Conservation (phyloP, 495 filamentous ascomycete genomes). For the Tetracladium marchalianum region DNA sequence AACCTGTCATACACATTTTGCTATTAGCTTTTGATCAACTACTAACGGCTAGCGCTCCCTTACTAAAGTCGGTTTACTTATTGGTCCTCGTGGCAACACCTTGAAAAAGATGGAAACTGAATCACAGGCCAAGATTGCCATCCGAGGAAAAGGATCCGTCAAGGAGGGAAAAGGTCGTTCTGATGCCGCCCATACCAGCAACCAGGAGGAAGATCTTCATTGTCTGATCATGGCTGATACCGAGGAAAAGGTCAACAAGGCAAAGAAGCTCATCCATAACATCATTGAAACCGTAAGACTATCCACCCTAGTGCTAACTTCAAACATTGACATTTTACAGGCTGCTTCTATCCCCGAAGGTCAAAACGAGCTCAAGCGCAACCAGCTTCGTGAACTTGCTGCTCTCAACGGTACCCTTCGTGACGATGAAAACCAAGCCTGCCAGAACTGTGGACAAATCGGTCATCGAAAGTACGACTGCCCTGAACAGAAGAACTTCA, state of each 20-base stretch:
- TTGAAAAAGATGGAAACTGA: constrained; percentile 99
- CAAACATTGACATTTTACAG: constrained; percentile 36
- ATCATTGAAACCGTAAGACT: constrained; percentile 88
- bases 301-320: not conserved
- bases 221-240: constrained; percentile 99
- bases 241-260: constrained; percentile 96
- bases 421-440: constrained; percentile 98
- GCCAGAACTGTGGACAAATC: constrained; percentile 99
- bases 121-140: constrained; percentile 95
- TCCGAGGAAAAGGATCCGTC: constrained; percentile 97
- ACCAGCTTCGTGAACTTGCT: constrained; percentile 93
- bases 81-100: constrained; percentile 98
- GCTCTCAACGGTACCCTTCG: constrained; percentile 96
- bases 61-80: constrained; percentile 99
- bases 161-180: constrained; percentile 99
- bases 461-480: constrained; percentile 99
- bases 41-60: constrained; percentile 90
- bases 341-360: constrained; percentile 97
- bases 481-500: constrained; percentile 94
- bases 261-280: constrained; percentile 93
- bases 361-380: constrained; percentile 95
- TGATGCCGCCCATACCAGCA: constrained; percentile 96
- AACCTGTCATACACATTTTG: constrained; percentile 39
- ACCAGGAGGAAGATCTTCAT: constrained; percentile 98
- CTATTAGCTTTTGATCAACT: constrained; percentile 33